Evolutionary conservation across 257 asterid genomes (phyloP).

Genomic region (Knoxia roxburghii): DNA sequence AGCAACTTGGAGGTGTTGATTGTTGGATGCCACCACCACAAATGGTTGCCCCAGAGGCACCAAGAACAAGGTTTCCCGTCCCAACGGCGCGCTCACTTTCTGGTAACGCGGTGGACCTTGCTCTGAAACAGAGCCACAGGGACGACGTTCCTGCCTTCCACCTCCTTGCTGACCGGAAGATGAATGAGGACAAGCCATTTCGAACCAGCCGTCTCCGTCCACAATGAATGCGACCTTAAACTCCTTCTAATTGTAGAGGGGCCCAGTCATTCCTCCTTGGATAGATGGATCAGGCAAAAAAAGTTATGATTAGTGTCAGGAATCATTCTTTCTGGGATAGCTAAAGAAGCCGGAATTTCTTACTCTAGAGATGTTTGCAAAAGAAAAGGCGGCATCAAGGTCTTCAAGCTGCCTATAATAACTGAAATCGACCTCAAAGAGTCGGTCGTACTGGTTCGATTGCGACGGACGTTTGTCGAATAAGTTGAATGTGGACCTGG

Average conservation of each 20-base stretch:
- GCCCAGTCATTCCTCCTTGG: constrained; percentile 56
- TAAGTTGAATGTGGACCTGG: constrained; percentile 31
- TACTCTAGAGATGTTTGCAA: constrained; percentile 40
- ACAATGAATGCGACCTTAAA: constrained; percentile 35
- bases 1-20: constrained; percentile 43
- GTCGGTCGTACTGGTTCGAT: constrained; percentile 51
- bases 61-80: constrained; percentile 40
- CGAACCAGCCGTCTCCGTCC: constrained; percentile 56
- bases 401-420: constrained; percentile 34
- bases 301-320: too few species aligned
- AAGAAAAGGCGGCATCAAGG: constrained; percentile 39
- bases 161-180: constrained; percentile 10
- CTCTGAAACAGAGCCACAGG: too few species aligned
- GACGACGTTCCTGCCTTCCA: too few species aligned
- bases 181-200: constrained; percentile 73
- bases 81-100: constrained; percentile 34
- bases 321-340: too few species aligned
- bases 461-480: constrained; percentile 29
- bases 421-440: constrained; percentile 36
- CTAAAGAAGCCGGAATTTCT: too few species aligned
- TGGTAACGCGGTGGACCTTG: constrained; percentile 30
- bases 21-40: constrained; percentile 44
- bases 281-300: too few species aligned
- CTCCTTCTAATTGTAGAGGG: constrained; percentile 43
- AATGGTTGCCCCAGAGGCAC: constrained; percentile 75